Conservation (phyloP, 2,329 filamentous ascomycete species). For the Pezicula radicicola region DNA sequence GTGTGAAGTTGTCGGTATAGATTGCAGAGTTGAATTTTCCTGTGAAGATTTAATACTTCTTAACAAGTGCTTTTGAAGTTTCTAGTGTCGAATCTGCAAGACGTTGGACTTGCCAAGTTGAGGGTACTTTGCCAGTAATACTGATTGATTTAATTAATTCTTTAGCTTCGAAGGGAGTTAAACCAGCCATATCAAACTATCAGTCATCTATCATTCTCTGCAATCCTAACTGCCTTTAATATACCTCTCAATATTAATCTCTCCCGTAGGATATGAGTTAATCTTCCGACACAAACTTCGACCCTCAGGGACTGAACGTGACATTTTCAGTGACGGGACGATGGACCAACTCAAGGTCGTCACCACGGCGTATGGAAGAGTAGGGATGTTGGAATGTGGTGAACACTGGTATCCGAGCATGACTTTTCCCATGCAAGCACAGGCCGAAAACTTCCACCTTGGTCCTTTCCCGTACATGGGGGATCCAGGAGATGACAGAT, state of each 20-base stretch:
- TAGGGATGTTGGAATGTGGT: background rate
- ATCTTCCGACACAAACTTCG: constrained; percentile 1
- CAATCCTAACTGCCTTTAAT: too few relatives aligned
- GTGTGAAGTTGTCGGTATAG: too few relatives aligned
- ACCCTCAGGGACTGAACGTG: background rate
- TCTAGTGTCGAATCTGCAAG: too few relatives aligned
- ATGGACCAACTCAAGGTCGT: background rate
- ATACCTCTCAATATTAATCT: background rate
- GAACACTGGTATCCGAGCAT: background rate
- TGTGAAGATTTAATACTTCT: too few relatives aligned
- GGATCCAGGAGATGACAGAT: background rate
- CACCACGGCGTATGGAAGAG: background rate
- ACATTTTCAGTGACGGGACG: background rate
- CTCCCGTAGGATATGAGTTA: background rate
- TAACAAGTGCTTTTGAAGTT: too few relatives aligned
- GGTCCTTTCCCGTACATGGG: background rate
- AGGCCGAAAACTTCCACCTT: background rate
- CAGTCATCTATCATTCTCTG: too few relatives aligned
- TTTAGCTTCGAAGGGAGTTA: too few relatives aligned
- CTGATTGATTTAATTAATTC: too few relatives aligned
- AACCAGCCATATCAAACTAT: too few relatives aligned
- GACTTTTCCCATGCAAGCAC: constrained; percentile 1
- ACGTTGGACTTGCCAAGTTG: too few relatives aligned
- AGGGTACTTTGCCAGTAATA: too few relatives aligned
- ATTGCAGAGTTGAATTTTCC: too few relatives aligned